Evolutionary conservation across 345 rosid genomes (phyloP).

Genomic region (Mercurialis annua): DNA sequence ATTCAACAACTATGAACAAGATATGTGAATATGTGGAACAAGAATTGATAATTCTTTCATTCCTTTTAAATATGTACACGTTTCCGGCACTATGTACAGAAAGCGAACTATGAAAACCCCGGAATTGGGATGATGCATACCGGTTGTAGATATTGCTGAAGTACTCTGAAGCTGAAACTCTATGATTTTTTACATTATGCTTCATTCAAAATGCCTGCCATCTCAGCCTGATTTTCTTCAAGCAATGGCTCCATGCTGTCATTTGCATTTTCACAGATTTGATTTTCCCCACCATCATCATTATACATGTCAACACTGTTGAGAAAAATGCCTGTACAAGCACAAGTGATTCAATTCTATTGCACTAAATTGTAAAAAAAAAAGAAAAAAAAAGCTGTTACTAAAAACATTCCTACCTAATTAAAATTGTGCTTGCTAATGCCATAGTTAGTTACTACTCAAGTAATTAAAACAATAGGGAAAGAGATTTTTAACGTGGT

Average conservation of each 20-base stretch:
- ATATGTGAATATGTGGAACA: too few species aligned
- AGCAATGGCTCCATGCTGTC: conserved; percentile 48
- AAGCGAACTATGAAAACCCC: background rate
- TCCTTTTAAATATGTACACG: background rate
- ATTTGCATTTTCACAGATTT: conserved; percentile 21
- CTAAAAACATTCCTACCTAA: background rate
- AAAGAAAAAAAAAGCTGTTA: background rate
- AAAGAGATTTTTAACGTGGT: background rate
- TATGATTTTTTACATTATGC: background rate
- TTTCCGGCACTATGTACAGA: background rate
- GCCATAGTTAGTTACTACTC: too few species aligned
- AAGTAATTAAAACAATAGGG: background rate
- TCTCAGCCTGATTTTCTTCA: conserved; percentile 27
- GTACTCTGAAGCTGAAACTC: background rate
- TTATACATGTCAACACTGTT: conserved; percentile 53
- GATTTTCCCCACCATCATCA: conserved; percentile 44
- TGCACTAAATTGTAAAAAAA: background rate
- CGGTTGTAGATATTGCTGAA: background rate
- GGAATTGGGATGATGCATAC: background rate
- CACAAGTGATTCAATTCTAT: background rate
- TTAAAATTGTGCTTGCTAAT: too few species aligned
- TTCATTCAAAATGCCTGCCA: background rate
- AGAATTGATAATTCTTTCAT: background rate
- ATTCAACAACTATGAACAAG: too few species aligned
- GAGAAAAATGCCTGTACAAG: conserved; percentile 63